A percentile compares a stretch with the other conserved stretches of the same genome.
Evolutionary conservation across 352 stramenopile genomes (phyloP).

Genomic region (Phytophthora fragariaefolia): DNA sequence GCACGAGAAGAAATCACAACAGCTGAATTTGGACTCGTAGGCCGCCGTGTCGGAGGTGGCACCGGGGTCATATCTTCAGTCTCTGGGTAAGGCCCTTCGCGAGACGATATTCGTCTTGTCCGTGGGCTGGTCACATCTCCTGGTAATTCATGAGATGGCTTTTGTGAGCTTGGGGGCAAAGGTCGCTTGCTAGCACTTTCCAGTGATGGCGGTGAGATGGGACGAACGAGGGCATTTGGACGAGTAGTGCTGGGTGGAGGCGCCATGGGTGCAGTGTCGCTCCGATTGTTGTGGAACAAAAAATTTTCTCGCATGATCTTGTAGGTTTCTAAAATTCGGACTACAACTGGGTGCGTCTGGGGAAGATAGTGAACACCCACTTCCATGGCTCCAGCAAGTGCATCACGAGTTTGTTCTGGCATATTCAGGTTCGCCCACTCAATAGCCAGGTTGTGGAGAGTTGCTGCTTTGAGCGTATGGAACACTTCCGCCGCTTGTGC

Average conservation of each 20-base stretch:
- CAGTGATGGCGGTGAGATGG: slow-evolving; percentile 7
- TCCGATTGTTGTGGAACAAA: slow-evolving; percentile 44
- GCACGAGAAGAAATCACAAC: slow-evolving; percentile 45
- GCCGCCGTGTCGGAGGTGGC: slow-evolving; percentile 28
- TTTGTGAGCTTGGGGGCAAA: slow-evolving; percentile 32
- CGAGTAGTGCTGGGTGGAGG: background rate
- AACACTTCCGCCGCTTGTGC: slow-evolving; percentile 48
- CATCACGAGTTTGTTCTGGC: slow-evolving; percentile 65
- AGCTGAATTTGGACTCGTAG: slow-evolving; percentile 10
- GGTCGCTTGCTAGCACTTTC: slow-evolving; percentile 25
- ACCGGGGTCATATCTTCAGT: slow-evolving; percentile 25
- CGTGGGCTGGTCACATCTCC: slow-evolving; percentile 19
- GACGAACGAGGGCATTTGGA: slow-evolving; percentile 12
- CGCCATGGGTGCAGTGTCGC: background rate
- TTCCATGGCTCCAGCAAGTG: slow-evolving; percentile 67
- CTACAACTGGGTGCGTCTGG: slow-evolving; percentile 59
- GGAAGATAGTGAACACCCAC: slow-evolving; percentile 56
- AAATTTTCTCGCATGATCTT: slow-evolving; percentile 77
- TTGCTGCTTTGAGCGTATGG: slow-evolving; percentile 57
- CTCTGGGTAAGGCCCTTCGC: slow-evolving; percentile 12
- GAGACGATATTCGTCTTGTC: slow-evolving; percentile 20
- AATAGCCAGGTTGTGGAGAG: slow-evolving; percentile 76
- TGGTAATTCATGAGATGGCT: slow-evolving; percentile 7
- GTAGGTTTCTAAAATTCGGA: slow-evolving; percentile 70
- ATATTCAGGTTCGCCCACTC: slow-evolving; percentile 74